These are phyloP conservation scores for Calonectria leucothoes DNA, from an alignment of 2,329 filamentous ascomycete species.

Conservation along the genomic window DNA sequence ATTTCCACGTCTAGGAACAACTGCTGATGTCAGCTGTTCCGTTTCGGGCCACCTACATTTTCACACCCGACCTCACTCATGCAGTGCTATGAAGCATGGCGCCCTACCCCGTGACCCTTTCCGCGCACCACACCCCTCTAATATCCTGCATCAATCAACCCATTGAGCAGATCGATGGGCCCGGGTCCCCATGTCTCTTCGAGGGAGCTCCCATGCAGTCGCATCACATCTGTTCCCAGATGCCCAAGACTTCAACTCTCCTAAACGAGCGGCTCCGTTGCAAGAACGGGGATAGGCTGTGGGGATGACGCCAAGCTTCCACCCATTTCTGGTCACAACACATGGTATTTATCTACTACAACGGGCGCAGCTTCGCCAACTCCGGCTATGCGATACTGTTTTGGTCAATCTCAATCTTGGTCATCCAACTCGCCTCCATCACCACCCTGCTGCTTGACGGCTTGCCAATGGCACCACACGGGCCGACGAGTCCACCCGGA, in stretches of 20 bases:
- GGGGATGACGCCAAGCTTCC: conserved; percentile 21
- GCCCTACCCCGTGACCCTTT: conserved; percentile 24
- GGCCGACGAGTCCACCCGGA: conserved; percentile 28
- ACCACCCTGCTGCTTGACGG: conserved; percentile 11
- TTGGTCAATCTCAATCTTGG: conserved; percentile 10
- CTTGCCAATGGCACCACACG: conserved; percentile 36
- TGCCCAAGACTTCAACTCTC: conserved; percentile 23
- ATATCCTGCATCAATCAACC: conserved; percentile 28
- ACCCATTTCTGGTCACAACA: conserved; percentile 33
- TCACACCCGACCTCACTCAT: conserved; percentile 8
- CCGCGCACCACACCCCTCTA: conserved; percentile 26
- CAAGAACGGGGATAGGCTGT: conserved; percentile 23
- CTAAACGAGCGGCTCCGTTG: conserved; percentile 24
- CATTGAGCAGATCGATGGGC: conserved; percentile 17
- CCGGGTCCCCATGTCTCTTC: conserved; percentile 22
- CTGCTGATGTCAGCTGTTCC: conserved; percentile 25
- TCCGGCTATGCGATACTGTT: conserved; percentile 13
- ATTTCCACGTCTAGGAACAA: conserved; percentile 6
- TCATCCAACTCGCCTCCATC: conserved; percentile 16
- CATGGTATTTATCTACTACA: conserved; percentile 33
- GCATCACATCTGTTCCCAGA: conserved; percentile 29
- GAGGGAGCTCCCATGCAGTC: conserved; percentile 23
- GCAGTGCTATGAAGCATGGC: conserved; percentile 11
- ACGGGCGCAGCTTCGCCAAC: conserved; percentile 33
- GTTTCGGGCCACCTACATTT: conserved; percentile 10